Evolutionary conservation across 768 basidiomycete genomes (phyloP), one percentile per base, ranked within the genome.

Genomic region (Termitomyces sp.): DNA sequence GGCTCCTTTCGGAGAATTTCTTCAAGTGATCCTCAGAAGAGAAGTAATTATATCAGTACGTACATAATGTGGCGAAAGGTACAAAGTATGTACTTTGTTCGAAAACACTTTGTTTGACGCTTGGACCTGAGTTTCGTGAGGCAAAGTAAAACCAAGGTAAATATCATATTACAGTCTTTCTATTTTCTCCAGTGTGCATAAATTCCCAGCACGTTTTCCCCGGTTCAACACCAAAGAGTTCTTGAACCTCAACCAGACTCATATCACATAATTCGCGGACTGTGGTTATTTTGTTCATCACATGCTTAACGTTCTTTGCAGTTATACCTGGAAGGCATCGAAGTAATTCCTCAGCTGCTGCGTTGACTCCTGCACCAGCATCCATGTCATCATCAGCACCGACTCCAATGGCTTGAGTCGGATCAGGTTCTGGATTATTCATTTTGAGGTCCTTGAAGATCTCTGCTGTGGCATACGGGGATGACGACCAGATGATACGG

Each of bases 401-500:
- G 22, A 94, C 80, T 2, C 86, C 75, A 44, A 94, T 85, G 0
- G 97, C 95, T 45, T 83, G 83, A 15, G 77, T 69, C 9, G 87
- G 83, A 63, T 96, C 90, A 0, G 97, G 97, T 70, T 99, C 94
- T 0, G 84, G 75, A 50, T 84, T 83, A 66, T 89, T 87, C 36
- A 75, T 63, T 69, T 99, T 99, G 38, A 99, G 86, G 69, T 98
- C 97, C 51, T 84, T 85, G 79, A 98, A 96, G 59, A 98, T 94
- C 60, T 94, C 90, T 0, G 93, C 83, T 0, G 94, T 95, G 20
- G 91, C 90, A 69, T 94, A 92, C 0, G 97, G 93, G 0, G 96
- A 98, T 1, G 95, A 95, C 0, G 95, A 95, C 97, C 97, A 98
- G 71, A 99, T 92, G 69, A 98, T 91, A 48, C 94, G 88, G 3